A percentile compares a stretch with the other conserved stretches of the same genome.
These are phyloP conservation scores for Mycena vulgaris DNA, from an alignment of 768 basidiomycete genomes.

Conservation along the genomic window DNA sequence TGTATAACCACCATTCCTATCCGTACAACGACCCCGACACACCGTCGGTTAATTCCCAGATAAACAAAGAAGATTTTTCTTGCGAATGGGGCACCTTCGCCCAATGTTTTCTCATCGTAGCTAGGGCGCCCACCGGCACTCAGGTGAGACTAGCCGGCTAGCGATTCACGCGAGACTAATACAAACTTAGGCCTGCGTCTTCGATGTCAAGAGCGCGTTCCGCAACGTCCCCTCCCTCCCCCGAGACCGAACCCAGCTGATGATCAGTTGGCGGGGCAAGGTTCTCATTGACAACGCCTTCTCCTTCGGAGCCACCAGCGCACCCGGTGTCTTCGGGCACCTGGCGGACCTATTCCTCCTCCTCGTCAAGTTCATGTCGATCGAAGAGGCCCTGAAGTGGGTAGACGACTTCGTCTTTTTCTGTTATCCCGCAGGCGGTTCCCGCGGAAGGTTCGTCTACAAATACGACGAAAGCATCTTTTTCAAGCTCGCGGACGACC, in stretches of 20 bases:
- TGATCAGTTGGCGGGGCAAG: not conserved
- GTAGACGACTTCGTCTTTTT: conserved; percentile 43
- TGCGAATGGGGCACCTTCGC: not conserved
- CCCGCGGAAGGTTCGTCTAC: conserved; percentile 4
- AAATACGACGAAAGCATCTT: conserved; percentile 32
- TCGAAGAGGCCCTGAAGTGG: conserved; percentile 39
- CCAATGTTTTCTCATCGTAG: not conserved
- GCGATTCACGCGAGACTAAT: not conserved
- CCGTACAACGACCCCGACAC: not conserved
- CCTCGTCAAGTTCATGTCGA: conserved; percentile 6
- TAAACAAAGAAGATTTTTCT: not conserved
- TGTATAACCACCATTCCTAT: not conserved
- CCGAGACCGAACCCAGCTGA: conserved; percentile 11
- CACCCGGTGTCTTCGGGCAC: conserved; percentile 35
- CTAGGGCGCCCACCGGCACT: not conserved
- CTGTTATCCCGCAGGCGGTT: not conserved
- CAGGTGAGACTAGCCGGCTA: not conserved
- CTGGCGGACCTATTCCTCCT: conserved; percentile 35
- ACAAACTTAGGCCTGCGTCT: conserved; percentile 9
- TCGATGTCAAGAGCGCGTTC: conserved; percentile 35
- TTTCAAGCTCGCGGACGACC: conserved; percentile 19
- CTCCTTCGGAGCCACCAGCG: conserved; percentile 31
- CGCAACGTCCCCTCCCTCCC: conserved; percentile 22
- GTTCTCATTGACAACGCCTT: conserved; percentile 35
- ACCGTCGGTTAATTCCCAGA: not conserved